These are phyloP conservation scores for Rhizopus delemar DNA, from an alignment of 371 early-diverging fungal species.

Conservation along the genomic window DNA sequence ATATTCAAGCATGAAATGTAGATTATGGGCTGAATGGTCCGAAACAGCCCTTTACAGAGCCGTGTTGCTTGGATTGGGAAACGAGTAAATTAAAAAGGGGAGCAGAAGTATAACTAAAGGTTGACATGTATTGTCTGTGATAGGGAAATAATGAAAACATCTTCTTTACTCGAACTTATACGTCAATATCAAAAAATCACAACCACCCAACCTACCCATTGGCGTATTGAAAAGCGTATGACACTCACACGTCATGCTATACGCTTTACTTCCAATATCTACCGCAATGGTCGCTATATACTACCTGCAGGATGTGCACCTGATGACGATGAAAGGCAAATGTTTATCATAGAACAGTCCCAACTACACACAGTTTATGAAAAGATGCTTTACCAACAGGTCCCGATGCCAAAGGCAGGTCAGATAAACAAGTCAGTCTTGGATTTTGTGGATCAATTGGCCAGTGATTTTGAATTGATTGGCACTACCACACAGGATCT, in stretches of 20 bases:
- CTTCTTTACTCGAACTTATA: conserved; percentile 44
- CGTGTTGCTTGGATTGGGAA: conserved; percentile 52
- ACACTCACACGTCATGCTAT: conserved; percentile 48
- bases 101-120: not conserved
- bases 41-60: conserved; percentile 74
- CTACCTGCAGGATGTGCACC: conserved; percentile 11
- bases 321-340: conserved; percentile 15
- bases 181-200: conserved; percentile 56
- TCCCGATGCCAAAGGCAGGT: conserved; percentile 67
- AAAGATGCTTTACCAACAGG: conserved; percentile 53
- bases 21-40: conserved; percentile 63
- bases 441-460: conserved; percentile 65
- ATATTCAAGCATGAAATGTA: conserved; percentile 36
- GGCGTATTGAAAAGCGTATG: conserved; percentile 53
- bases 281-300: conserved; percentile 34
- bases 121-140: conserved; percentile 9
- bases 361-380: conserved; percentile 56
- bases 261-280: conserved; percentile 23
- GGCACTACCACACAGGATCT: conserved; percentile 35
- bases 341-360: conserved; percentile 35
- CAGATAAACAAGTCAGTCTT: conserved; percentile 61
- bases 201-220: conserved; percentile 39
- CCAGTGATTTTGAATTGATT: conserved; percentile 59
- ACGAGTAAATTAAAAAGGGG: conserved; percentile 40
- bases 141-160: not conserved